Evolutionary conservation across 192 early-diverging fungal genomes (phyloP), one percentile per base, ranked within the genome.

Genomic region (Coemansia nantahalensis): DNA sequence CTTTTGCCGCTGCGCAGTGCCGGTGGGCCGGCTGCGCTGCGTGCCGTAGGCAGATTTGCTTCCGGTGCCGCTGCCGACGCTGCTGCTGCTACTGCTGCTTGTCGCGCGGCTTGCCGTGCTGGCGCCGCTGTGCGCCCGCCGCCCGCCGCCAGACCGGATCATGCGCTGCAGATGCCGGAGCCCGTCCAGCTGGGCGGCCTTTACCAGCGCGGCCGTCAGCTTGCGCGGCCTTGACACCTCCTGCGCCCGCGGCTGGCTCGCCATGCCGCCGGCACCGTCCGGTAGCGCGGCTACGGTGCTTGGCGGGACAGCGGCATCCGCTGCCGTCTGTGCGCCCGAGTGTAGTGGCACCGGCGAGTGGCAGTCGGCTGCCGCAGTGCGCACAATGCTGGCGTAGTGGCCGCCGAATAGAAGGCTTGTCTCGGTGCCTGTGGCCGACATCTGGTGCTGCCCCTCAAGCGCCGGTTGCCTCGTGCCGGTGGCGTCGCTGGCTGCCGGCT

Each of bases 331-430:
- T n/a, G n/a, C n/a, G n/a, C n/a, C n/a, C n/a, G n/a, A n/a, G n/a
- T n/a, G n/a, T n/a, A n/a, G n/a, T n/a, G n/a, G n/a, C n/a, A n/a
- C n/a, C n/a, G n/a, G n/a, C n/a, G n/a, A 7, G 3, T 28, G 26
- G 7, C 7, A 28, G 26, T 5, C 7, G 26, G 26, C 3, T 5
- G 26, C 26, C 7, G 26, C 26, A 12, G 37, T 22, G 12, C 19
- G 34, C 18, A 33, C 33, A 23, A 33, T 46, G 34, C 40, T 32
- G n/a, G 17, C 31, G n/a, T 48, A 50, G 31, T 40, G 23, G 0
- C 57, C 62, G 39, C 63, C 62, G 19, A 71, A 71, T 16, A 71
- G 43, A 42, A 71, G 40, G 18, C 56, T 59, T 28, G 49, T 39
- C 18, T 63, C 40, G 60, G 32, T 49, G 30, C 21, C 60, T 8